phyloP scores from a whole-genome alignment of 129 eudicot species.

The Scalesia atractyloides region DNA sequence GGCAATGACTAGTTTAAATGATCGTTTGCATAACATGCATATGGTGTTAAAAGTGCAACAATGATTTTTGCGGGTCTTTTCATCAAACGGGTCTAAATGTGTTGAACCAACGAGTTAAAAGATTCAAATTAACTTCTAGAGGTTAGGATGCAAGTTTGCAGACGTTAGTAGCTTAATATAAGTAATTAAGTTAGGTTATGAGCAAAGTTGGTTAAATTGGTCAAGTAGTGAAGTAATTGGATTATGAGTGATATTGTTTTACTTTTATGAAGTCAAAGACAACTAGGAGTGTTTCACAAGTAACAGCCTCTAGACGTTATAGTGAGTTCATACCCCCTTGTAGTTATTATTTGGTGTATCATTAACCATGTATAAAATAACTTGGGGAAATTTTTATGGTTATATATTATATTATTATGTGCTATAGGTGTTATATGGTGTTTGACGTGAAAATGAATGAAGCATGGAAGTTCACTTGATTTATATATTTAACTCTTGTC shows the following conservation, averaged over 20 bases:
- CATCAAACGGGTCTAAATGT: not conserved
- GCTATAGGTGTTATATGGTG: too few species aligned
- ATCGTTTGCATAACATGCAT: not conserved
- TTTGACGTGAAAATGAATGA: too few species aligned
- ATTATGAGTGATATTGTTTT: not conserved
- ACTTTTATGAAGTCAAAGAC: not conserved
- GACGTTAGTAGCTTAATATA: not conserved
- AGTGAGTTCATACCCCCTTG: too few species aligned
- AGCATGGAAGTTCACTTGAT: too few species aligned
- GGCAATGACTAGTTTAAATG: too few species aligned
- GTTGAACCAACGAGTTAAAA: not conserved
- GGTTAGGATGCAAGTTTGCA: not conserved
- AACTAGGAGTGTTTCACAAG: not conserved
- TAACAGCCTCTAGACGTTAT: not conserved
- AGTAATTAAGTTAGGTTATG: not conserved
- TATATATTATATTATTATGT: too few species aligned
- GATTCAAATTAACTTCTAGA: not conserved
- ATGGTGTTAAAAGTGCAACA: too few species aligned
- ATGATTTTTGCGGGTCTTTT: too few species aligned
- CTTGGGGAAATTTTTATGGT: too few species aligned
- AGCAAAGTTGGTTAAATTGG: not conserved
- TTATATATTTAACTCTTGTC: too few species aligned
- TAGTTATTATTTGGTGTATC: too few species aligned
- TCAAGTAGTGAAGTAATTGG: not conserved
- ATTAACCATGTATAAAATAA: too few species aligned